phyloP scores from a whole-genome alignment of 805 yeast genomes.

The Yamadazyma philogaea region DNA sequence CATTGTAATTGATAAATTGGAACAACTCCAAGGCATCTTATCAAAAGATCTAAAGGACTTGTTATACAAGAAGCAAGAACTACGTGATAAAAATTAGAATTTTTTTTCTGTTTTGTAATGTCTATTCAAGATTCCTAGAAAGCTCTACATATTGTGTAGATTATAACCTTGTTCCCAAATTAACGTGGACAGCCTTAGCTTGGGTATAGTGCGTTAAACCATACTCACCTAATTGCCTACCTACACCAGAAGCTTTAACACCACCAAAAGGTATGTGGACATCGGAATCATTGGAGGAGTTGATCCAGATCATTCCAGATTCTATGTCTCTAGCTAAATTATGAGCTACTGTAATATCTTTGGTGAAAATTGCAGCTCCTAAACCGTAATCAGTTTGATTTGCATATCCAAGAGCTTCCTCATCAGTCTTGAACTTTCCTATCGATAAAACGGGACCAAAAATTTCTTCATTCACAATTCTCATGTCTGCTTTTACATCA shows the following conservation, averaged over 20 bases:
- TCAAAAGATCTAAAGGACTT: too few relatives aligned
- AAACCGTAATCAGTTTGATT: constrained; percentile 75
- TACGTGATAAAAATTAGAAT: too few relatives aligned
- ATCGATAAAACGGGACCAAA: constrained; percentile 83
- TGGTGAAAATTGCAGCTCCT: constrained; percentile 78
- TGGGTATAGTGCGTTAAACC: constrained; percentile 72
- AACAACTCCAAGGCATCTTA: too few relatives aligned
- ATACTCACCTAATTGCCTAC: constrained; percentile 76
- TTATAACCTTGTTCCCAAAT: constrained; percentile 39
- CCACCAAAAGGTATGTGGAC: constrained; percentile 70
- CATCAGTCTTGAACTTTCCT: constrained; percentile 61
- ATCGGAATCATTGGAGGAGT: constrained; percentile 44
- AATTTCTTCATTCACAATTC: constrained; percentile 74
- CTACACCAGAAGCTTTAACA: constrained; percentile 73
- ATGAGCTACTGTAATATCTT: constrained; percentile 64
- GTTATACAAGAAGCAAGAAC: too few relatives aligned
- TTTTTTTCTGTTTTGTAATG: too few relatives aligned
- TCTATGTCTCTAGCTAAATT: constrained; percentile 51
- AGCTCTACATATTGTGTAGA: neutral
- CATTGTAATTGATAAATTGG: too few relatives aligned
- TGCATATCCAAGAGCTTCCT: constrained; percentile 66
- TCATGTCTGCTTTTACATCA: constrained; percentile 62
- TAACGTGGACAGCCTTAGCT: constrained; percentile 74
- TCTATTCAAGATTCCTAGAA: neutral
- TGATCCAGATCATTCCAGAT: constrained; percentile 47